Evolutionary conservation across 1,284 basidiomycete species (phyloP), one percentile per base, ranked within the genome.

Genomic region (Hymenochaete sp.): DNA sequence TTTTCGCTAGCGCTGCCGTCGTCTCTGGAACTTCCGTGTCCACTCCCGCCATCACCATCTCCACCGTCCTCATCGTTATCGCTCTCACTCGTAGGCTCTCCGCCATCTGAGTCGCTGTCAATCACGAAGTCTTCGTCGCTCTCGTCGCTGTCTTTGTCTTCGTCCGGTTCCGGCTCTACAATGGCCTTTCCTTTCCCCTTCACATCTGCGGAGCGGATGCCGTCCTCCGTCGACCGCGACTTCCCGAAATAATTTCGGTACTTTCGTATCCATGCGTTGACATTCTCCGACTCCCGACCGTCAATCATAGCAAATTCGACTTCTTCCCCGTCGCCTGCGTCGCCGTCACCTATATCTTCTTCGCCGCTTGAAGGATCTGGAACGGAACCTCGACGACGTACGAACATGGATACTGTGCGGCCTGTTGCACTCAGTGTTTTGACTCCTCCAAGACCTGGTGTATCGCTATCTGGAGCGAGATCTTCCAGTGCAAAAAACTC

Each of bases 401-500:
- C 54, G 43, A 73, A 67, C 32, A 85, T 70, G 0, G 79, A 74
- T 52, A 79, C 82, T 24, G 74, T 80, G 28, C 81, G 65, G 5
- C 83, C 83, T 4, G 75, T 77, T 9, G 79, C 79, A 35, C 73
- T 78, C 39, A 80, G 63, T 21, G 82, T 62, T 43, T 75, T 64
- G 43, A 87, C 62, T n/a, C 76, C 79, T 21, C 76, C 73, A 16
- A 58, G 56, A 25, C 41, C 46, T n/a, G 57, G 53, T 25, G 52
- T 51, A 18, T 56, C 55, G n/a, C 47, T 54, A 45, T 63, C 68
- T 31, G 59, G 59, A 2, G 72, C 58, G 7, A 85, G 58, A 53
- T 81, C 74, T 37, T 70, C 65, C n/a, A 82, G 62, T 3, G 77
- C 62, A 75, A 82, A 86, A 57, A 82, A 86, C 55, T 82, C 79